A percentile compares a stretch with the other conserved stretches of the same genome.
Evolutionary conservation across 345 rosid genomes (phyloP).

Genomic region (Eucalyptus regnans): DNA sequence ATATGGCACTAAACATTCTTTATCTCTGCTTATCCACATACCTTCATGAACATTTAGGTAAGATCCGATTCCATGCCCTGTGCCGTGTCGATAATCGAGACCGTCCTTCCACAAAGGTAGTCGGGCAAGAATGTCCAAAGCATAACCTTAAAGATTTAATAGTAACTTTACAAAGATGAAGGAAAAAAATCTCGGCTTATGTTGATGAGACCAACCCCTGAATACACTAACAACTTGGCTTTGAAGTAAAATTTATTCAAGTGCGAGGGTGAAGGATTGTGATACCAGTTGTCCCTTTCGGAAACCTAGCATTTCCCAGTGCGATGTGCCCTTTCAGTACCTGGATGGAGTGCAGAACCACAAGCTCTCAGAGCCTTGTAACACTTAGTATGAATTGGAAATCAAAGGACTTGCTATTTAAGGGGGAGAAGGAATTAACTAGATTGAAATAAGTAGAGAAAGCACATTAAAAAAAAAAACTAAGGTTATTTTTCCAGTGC

Average conservation of each 20-base stretch:
- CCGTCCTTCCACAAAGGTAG: conserved; percentile 85
- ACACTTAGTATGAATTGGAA: background rate
- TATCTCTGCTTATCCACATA: conserved; percentile 4
- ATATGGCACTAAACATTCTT: background rate
- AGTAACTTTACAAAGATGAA: background rate
- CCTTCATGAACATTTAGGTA: conserved; percentile 97
- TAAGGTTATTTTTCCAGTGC: background rate
- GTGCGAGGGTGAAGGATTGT: background rate
- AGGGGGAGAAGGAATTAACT: background rate
- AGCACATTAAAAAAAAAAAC: background rate
- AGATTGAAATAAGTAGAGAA: background rate
- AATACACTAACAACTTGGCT: background rate
- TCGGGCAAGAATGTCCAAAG: conserved; percentile 93
- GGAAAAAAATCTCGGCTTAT: background rate
- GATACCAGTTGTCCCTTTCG: conserved; percentile 87
- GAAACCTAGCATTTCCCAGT: conserved; percentile 77
- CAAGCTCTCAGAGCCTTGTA: background rate
- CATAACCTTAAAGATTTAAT: conserved; percentile 38
- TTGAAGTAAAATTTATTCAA: background rate
- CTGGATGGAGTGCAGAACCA: conserved; percentile 14
- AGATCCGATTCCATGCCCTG: conserved; percentile 99
- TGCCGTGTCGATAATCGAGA: conserved; percentile 94
- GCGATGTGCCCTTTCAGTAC: conserved; percentile 91
- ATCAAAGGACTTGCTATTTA: background rate
- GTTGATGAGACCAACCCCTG: background rate